Conservation (phyloP, 2,329 filamentous ascomycete species). For the Alternaria incomplexa region DNA sequence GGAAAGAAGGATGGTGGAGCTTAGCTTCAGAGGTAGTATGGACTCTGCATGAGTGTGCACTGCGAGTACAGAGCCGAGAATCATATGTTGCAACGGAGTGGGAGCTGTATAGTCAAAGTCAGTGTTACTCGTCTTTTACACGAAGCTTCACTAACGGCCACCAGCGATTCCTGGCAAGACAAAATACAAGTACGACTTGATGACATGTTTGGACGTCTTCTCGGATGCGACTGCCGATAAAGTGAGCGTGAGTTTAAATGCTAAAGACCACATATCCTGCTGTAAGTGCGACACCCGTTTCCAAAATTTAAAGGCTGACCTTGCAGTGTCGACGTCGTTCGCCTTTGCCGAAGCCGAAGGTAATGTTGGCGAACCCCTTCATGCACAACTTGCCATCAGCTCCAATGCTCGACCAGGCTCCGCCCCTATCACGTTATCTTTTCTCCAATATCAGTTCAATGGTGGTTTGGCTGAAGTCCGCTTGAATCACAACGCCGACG, state of each 20-base stretch:
- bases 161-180: slow-evolving; percentile 41
- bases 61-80: slow-evolving; percentile 53
- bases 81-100: slow-evolving; percentile 61
- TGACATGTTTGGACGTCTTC: slow-evolving; percentile 53
- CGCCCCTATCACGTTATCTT: slow-evolving; percentile 55
- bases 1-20: slow-evolving; percentile 64
- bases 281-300: slow-evolving; percentile 40
- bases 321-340: slow-evolving; percentile 57
- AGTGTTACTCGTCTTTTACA: neutral
- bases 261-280: slow-evolving; percentile 57
- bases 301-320: slow-evolving; percentile 15
- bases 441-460: slow-evolving; percentile 60
- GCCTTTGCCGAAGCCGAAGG: slow-evolving; percentile 61
- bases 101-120: slow-evolving; percentile 57
- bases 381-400: slow-evolving; percentile 61
- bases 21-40: slow-evolving; percentile 62
- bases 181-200: slow-evolving; percentile 53
- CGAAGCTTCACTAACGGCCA: slow-evolving; percentile 14
- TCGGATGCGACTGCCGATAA: slow-evolving; percentile 45
- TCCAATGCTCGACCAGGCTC: slow-evolving; percentile 57
- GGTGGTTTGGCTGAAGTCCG: slow-evolving; percentile 49
- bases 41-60: slow-evolving; percentile 61
- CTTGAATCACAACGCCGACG: slow-evolving; percentile 32
- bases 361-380: slow-evolving; percentile 64
- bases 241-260: slow-evolving; percentile 54